Evolutionary conservation across 257 asterid genomes (phyloP).

Genomic region (Primulina eburnea): DNA sequence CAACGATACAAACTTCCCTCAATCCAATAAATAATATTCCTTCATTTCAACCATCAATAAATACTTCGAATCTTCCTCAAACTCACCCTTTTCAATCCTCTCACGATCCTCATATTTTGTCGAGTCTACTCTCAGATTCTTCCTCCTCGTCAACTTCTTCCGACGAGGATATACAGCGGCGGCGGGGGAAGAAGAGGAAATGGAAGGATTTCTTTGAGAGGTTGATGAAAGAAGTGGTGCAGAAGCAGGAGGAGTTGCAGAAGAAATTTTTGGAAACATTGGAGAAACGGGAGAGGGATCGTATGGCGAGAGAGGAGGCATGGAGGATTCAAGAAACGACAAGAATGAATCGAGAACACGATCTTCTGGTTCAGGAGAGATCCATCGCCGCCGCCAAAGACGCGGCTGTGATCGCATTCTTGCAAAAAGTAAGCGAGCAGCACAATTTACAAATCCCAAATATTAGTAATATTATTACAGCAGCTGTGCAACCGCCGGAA

Average conservation of each 20-base stretch:
- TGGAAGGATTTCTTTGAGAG: conserved; percentile 74
- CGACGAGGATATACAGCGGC: conserved; percentile 68
- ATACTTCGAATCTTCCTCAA: conserved; percentile 22
- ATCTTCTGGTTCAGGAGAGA: conserved; percentile 75
- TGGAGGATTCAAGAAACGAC: conserved; percentile 83
- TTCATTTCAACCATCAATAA: conserved; percentile 29
- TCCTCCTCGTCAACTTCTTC: conserved; percentile 82
- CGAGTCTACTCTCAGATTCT: conserved; percentile 39
- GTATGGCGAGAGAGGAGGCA: conserved; percentile 74
- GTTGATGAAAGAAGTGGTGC: conserved; percentile 57
- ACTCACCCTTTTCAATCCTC: conserved; percentile 11
- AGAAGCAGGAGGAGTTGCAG: conserved; percentile 85
- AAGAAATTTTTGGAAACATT: conserved; percentile 61
- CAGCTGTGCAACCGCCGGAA: background rate
- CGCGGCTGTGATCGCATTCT: conserved; percentile 63
- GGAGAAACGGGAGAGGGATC: conserved; percentile 74
- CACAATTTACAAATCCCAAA: conserved; percentile 36
- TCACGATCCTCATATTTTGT: conserved; percentile 21
- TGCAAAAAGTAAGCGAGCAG: conserved; percentile 60
- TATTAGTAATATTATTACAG: conserved; percentile 7
- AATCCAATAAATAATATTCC: conserved; percentile 19
- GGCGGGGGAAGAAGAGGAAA: conserved; percentile 66
- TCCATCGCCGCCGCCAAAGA: conserved; percentile 75
- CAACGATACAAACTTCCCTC: conserved; percentile 6
- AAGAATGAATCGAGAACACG: conserved; percentile 67